Base-by-base conservation (phyloP, 108 stramenopile species). In the Nannochloropsis gaditana region DNA sequence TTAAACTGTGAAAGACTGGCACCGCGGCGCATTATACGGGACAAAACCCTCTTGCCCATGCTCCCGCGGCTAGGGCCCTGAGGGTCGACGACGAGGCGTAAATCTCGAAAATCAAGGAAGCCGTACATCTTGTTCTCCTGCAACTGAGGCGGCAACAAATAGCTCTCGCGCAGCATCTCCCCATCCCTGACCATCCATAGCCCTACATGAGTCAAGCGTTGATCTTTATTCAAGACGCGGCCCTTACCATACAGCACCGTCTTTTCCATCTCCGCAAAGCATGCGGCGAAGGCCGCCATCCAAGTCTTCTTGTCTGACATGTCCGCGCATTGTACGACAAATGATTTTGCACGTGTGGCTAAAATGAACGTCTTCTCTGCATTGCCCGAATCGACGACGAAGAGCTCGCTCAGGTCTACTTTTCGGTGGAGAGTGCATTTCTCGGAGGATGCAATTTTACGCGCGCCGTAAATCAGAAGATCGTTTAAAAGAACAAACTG, bases 401-500 rank as follows among this genome's bases (percentile, higher is more conserved):
- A 73, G 19, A 73, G 59, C 59, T 73, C 59, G n/a, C 59, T n/a
- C 59, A 73, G n/a, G 8, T 73, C 59, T n/a, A 73, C 19, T n/a
- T 73, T 73, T n/a, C 59, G 4, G 8, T 73, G 59, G 19, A 73
- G n/a, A 73, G 4, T n/a, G 59, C 59, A n/a, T n/a, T 73, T 73
- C n/a, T 73, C 59, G 19, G 59, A 73, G 59, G 59, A 81, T n/a
- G 80, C 80, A 11, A 31, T 81, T 42, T 85, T 44, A 15, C 9
- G 82, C 19, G 19, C 47, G 42, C 90, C 90, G 73, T 88, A 90
- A 19, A 90, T 83, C 5, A 90, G 83, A 41, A 84, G 42, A 82
- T 90, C 87, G n/a, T 88, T 88, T 85, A 90, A 90, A 21, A 90
- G 86, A 9, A 86, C 85, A 85, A 90, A 90, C 43, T 47, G 82